Evolutionary conservation across 2,329 filamentous ascomycete genomes (phyloP), one percentile per base, ranked within the genome.

Genomic region (Penicillium sp.): DNA sequence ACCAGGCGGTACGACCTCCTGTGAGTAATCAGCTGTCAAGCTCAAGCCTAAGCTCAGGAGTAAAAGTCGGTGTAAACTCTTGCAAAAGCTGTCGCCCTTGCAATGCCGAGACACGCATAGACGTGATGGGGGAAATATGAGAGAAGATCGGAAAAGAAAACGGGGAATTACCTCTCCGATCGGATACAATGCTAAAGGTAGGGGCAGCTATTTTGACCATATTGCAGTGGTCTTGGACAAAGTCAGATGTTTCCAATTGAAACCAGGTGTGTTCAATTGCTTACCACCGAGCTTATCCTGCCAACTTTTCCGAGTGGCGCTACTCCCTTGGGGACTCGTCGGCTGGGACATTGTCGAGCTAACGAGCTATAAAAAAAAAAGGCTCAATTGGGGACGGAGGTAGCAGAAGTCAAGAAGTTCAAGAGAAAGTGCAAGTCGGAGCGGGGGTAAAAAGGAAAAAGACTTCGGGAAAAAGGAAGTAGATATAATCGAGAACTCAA

Each of bases 1-100:
- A 93, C 91, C 91, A 96, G 52, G 91, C 91, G 53, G 91, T 96
- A 64, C 91, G 88, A 61, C 90, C 90, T 62, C 90, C 91, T 94
- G 54, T 61, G 53, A 48, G 58, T 61, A 53, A 65, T 64, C 54
- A 63, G 63, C 48, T 60, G 48, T 62, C 53, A 56, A 58, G 52
- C 49, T 46, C 10, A 10, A 29, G 28, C 28, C 12, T 9, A 29
- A 29, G 28, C 10, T 26, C 47, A 49, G 57, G 57, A 54, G 45
- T 56, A 59, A 52, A 66, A 70, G 63, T 72, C 67, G 69, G 68
- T 71, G 68, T 70, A 62, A 59, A 49, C 33, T 46, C 48, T 59
- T 51, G 56, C 34, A 60, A 26, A 7, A 26, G 24, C 24, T 26
- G 5, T 61, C 62, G 69, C 65, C 66, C 65, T 65, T 52, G 49